Percentiles rank a stretch among this genome's conserved stretches.
phyloP scores from a whole-genome alignment of 2,329 filamentous ascomycete genomes.

The Phaeophleospora eucalypticola region DNA sequence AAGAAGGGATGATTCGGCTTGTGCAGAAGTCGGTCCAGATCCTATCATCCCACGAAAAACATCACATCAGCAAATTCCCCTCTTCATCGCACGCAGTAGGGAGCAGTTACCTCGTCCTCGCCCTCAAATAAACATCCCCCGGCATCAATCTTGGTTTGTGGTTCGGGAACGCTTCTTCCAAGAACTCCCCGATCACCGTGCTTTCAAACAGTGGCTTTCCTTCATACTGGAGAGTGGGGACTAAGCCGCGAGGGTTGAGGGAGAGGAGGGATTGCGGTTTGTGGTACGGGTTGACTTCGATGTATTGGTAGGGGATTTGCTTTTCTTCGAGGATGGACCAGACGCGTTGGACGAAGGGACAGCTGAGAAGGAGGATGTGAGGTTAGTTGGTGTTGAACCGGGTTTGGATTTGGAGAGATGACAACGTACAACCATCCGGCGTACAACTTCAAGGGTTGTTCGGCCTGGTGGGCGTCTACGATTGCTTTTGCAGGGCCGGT shows the following conservation, averaged over 20 bases:
- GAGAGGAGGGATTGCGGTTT: constrained; percentile 65
- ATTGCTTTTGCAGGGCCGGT: constrained; percentile 41
- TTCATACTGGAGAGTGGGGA: constrained; percentile 61
- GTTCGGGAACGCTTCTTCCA: constrained; percentile 64
- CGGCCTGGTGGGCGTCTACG: constrained; percentile 30
- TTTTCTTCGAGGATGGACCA: constrained; percentile 75
- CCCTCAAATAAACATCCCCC: constrained; percentile 58
- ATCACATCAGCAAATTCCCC: too few species aligned
- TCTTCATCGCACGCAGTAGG: too few species aligned
- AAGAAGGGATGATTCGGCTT: constrained; percentile 63
- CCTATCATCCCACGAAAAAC: neutral
- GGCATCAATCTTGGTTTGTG: constrained; percentile 54
- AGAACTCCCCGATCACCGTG: constrained; percentile 67
- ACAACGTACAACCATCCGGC: constrained; percentile 33
- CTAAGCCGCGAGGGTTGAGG: constrained; percentile 70
- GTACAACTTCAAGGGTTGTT: constrained; percentile 33
- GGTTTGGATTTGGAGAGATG: neutral
- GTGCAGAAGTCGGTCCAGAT: constrained; percentile 73
- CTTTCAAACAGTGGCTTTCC: constrained; percentile 67
- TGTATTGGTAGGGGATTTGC: constrained; percentile 61
- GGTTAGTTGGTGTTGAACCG: neutral
- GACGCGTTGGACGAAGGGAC: constrained; percentile 61
- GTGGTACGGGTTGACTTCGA: constrained; percentile 73
- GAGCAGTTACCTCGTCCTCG: constrained; percentile 50
- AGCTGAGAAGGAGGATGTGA: constrained; percentile 36